Percentiles rank a stretch among this genome's conserved stretches.
phyloP scores from a whole-genome alignment of 257 asterid genomes.

The Fraxinus cuspidata region DNA sequence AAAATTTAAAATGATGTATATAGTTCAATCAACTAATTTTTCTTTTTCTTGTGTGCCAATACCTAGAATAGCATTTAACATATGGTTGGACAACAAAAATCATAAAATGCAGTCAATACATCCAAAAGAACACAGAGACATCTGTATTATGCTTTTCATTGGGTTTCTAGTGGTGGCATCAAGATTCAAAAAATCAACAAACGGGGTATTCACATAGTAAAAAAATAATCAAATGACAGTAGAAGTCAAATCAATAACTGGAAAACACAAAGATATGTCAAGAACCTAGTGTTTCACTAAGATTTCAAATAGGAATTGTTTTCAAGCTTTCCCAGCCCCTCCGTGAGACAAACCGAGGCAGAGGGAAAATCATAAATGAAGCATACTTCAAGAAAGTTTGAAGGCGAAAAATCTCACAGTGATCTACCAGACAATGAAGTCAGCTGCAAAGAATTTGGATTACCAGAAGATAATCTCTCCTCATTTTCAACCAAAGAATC shows the following conservation, averaged over 20 bases:
- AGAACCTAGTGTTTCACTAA: too few relatives aligned
- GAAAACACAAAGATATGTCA: background rate
- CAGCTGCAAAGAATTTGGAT: constrained; percentile 29
- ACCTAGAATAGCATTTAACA: background rate
- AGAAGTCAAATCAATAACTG: background rate
- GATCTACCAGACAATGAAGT: constrained; percentile 45
- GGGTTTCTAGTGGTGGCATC: background rate
- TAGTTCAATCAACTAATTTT: background rate
- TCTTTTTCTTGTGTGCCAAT: background rate
- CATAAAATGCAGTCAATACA: constrained; percentile 9
- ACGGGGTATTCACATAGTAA: background rate
- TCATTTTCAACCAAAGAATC: constrained; percentile 20
- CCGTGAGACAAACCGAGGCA: background rate
- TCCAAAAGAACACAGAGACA: background rate
- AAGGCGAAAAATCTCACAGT: constrained; percentile 52
- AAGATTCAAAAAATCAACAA: background rate
- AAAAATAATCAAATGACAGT: constrained; percentile 10
- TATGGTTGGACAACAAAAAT: background rate
- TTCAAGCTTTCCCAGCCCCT: background rate
- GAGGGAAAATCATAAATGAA: background rate
- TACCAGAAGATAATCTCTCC: constrained; percentile 13
- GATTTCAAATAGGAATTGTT: background rate
- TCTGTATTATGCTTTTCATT: background rate
- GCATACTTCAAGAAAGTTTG: constrained; percentile 19
- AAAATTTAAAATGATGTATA: background rate